Evolutionary conservation across 2,329 filamentous ascomycete species (phyloP).

Genomic region (Neodidymelliopsis sp.): DNA sequence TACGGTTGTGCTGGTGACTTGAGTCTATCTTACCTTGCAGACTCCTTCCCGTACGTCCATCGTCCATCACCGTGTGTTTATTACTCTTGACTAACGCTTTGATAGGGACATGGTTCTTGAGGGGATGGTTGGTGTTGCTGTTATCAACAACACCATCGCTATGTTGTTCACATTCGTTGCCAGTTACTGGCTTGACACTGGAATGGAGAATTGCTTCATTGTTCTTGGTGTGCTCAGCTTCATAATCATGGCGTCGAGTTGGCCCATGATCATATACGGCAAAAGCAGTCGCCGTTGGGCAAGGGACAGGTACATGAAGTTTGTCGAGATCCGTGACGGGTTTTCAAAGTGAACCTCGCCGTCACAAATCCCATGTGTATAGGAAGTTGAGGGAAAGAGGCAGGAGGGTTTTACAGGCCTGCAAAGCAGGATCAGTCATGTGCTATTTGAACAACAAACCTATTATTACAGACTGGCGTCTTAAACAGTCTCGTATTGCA

Average conservation of each 20-base stretch:
- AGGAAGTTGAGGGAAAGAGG: no score
- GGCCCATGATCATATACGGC: slow-evolving; percentile 28
- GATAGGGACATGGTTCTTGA: slow-evolving; percentile 30
- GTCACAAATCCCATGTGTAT: no score
- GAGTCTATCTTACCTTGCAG: slow-evolving; percentile 26
- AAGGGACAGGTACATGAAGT: slow-evolving; percentile 25
- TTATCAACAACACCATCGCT: slow-evolving; percentile 29
- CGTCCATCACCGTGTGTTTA: no score
- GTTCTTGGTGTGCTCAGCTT: slow-evolving; percentile 30
- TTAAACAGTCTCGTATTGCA: no score
- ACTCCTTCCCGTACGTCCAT: slow-evolving; percentile 30
- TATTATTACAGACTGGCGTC: no score
- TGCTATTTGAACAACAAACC: no score
- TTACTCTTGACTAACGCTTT: neutral
- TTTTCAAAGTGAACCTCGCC: slow-evolving; percentile 18
- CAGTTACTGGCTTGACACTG: slow-evolving; percentile 26
- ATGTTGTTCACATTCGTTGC: slow-evolving; percentile 29
- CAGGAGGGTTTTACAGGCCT: no score
- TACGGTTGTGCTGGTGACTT: slow-evolving; percentile 67
- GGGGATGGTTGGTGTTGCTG: slow-evolving; percentile 30
- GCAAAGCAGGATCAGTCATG: no score
- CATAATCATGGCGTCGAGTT: slow-evolving; percentile 25
- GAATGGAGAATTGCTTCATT: slow-evolving; percentile 31
- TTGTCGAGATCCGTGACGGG: slow-evolving; percentile 28
- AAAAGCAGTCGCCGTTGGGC: slow-evolving; percentile 25